Conservation (phyloP, 768 basidiomycete genomes). For the Leccinum subgranulosum region DNA sequence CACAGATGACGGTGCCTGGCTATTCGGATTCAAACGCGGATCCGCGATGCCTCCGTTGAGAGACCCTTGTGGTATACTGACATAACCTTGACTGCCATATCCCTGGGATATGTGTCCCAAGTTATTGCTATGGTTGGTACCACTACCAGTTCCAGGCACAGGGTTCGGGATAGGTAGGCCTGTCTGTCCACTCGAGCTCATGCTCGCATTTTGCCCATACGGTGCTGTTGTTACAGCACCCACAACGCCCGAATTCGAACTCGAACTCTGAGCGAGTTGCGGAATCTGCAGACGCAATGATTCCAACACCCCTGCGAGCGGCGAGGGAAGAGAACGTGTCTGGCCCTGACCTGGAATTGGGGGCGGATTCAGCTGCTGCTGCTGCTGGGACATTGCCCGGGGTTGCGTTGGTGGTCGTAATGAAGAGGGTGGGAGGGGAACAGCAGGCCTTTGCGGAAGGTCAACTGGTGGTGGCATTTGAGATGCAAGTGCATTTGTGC, state of each 20-base stretch:
- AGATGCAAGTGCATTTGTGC: background rate
- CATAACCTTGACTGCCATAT: constrained; percentile 4
- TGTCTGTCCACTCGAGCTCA: background rate
- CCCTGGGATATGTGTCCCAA: background rate
- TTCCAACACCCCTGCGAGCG: constrained; percentile 16
- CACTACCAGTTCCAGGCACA: background rate
- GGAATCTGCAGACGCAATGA: constrained; percentile 15
- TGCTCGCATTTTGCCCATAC: background rate
- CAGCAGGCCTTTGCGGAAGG: background rate
- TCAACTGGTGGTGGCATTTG: background rate
- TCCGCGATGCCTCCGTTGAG: background rate
- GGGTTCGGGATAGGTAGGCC: background rate
- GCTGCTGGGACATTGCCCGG: background rate
- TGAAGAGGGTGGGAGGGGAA: background rate
- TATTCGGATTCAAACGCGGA: background rate
- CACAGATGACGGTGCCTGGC: background rate
- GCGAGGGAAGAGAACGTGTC: background rate
- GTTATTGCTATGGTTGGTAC: background rate
- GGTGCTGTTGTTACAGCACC: background rate
- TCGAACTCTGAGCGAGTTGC: constrained; percentile 8
- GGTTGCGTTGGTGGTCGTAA: background rate
- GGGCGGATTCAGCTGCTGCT: background rate
- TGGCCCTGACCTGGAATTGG: constrained; percentile 4
- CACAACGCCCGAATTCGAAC: background rate
- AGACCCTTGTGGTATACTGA: constrained; percentile 1